phyloP scores from a whole-genome alignment of 2,329 filamentous ascomycete genomes.

The Cryoendolithus antarcticus region DNA sequence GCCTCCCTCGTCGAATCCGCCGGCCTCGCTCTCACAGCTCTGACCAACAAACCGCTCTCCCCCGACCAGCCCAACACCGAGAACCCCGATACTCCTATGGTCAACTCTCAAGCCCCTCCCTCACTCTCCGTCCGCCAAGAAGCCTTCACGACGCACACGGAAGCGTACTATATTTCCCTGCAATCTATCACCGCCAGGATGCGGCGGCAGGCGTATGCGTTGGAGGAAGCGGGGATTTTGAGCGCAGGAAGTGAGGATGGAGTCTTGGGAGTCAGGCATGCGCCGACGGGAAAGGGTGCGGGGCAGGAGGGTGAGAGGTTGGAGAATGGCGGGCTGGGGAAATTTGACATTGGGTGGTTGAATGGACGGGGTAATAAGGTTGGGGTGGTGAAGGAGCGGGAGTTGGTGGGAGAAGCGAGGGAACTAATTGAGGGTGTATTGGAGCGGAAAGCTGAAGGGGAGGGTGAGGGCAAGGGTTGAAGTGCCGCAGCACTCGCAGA shows the following conservation, averaged over 20 bases:
- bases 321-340: slow-evolving; percentile 34
- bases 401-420: slow-evolving; percentile 57
- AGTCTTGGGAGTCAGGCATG: too few species aligned
- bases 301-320: slow-evolving; percentile 8
- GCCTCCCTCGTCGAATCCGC: slow-evolving; percentile 45
- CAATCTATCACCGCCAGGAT: slow-evolving; percentile 64
- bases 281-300: too few species aligned
- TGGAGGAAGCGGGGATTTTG: slow-evolving; percentile 73
- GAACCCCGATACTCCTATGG: slow-evolving; percentile 23
- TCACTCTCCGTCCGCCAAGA: slow-evolving; percentile 40
- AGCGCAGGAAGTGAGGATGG: slow-evolving; percentile 28
- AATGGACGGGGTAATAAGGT: slow-evolving; percentile 77
- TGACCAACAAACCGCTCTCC: slow-evolving; percentile 39
- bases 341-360: slow-evolving; percentile 75
- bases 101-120: slow-evolving; percentile 42
- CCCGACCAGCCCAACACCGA: slow-evolving; percentile 14
- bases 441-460: slow-evolving; percentile 3
- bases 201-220: slow-evolving; percentile 61
- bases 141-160: slow-evolving; percentile 43
- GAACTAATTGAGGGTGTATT: slow-evolving; percentile 36
- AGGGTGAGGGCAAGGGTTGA: neutral
- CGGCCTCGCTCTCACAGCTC: slow-evolving; percentile 49
- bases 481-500: too few species aligned
- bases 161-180: slow-evolving; percentile 58
- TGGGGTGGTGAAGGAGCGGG: slow-evolving; percentile 69